Percentiles rank a stretch among this genome's conserved stretches.
Conservation (phyloP, 176 grass and related monocot species). For the Saccharum officinarum region DNA sequence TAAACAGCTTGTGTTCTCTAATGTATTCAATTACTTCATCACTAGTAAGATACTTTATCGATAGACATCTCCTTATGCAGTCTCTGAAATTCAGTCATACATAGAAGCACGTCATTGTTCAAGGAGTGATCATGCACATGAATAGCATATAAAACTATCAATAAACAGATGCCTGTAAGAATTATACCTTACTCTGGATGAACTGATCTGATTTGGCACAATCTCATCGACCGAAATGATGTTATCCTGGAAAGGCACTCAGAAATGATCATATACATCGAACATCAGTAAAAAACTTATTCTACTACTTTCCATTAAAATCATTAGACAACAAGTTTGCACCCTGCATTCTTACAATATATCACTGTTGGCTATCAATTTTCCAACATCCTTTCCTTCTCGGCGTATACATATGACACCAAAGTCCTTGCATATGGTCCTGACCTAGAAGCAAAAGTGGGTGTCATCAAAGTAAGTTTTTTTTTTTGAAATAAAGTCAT, state of each 20-base stretch:
- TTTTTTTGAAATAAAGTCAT: too few relatives aligned
- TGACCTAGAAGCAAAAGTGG: constrained; percentile 47
- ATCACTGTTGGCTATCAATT: constrained; percentile 55
- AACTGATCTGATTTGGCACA: constrained; percentile 90
- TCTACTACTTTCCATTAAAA: not conserved
- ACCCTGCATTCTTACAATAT: constrained; percentile 70
- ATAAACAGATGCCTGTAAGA: not conserved
- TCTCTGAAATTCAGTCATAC: constrained; percentile 35
- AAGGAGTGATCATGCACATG: not conserved
- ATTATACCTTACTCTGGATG: constrained; percentile 82
- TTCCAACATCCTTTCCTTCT: constrained; percentile 71
- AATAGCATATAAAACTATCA: not conserved
- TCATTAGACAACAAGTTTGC: not conserved
- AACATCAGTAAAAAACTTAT: constrained; percentile 2
- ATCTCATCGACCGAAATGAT: constrained; percentile 83
- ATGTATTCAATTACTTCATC: constrained; percentile 88
- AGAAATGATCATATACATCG: not conserved
- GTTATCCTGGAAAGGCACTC: constrained; percentile 53
- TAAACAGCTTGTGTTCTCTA: constrained; percentile 59
- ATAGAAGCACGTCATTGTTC: not conserved
- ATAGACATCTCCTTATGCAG: constrained; percentile 63
- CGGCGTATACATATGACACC: constrained; percentile 70
- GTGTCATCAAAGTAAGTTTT: not conserved
- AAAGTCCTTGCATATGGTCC: constrained; percentile 74
- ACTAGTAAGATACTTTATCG: constrained; percentile 73